Conservation (phyloP, 768 basidiomycete genomes). For the Boletellus sp. region DNA sequence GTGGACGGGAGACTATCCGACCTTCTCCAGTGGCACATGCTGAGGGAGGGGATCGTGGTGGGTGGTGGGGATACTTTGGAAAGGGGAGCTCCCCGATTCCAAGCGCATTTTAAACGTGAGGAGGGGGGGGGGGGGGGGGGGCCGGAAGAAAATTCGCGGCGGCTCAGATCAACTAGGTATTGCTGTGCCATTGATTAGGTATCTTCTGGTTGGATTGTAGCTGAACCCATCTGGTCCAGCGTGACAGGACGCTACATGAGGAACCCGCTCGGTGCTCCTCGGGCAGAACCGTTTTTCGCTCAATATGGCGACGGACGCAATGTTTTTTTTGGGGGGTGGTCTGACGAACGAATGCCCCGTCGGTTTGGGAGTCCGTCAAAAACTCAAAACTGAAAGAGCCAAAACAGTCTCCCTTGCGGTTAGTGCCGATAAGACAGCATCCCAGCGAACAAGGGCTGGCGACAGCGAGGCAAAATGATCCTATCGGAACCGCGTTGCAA, state of each 20-base stretch:
- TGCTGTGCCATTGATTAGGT: constrained; percentile 21
- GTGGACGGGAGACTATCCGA: constrained; percentile 29
- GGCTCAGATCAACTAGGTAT: constrained; percentile 26
- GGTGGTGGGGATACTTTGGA: constrained; percentile 4
- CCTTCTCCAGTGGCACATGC: constrained; percentile 77
- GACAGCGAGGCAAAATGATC: constrained; percentile 22
- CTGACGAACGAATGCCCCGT: constrained; percentile 15
- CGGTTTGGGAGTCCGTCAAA: constrained; percentile 26
- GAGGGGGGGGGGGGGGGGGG: not conserved
- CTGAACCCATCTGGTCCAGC: constrained; percentile 17
- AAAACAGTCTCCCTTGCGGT: constrained; percentile 29
- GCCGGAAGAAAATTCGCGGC: constrained; percentile 17
- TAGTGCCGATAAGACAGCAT: constrained; percentile 16
- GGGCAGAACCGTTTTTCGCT: constrained; percentile 29
- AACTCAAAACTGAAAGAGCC: constrained; percentile 35
- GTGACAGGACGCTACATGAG: constrained; percentile 25
- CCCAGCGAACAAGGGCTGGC: constrained; percentile 17
- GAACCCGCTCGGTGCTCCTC: constrained; percentile 30
- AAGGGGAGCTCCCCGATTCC: not conserved
- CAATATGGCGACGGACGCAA: constrained; percentile 11
- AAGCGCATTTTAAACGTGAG: constrained; percentile 25
- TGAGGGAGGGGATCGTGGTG: constrained; percentile 19
- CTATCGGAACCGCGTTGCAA: constrained; percentile 9
- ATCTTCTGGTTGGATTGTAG: constrained; percentile 23
- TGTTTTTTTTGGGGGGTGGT: constrained; percentile 16